A percentile compares a stretch with the other conserved stretches of the same genome.
Evolutionary conservation across 768 basidiomycete species (phyloP).

Genomic region (Dacryopinax primogenitus): DNA sequence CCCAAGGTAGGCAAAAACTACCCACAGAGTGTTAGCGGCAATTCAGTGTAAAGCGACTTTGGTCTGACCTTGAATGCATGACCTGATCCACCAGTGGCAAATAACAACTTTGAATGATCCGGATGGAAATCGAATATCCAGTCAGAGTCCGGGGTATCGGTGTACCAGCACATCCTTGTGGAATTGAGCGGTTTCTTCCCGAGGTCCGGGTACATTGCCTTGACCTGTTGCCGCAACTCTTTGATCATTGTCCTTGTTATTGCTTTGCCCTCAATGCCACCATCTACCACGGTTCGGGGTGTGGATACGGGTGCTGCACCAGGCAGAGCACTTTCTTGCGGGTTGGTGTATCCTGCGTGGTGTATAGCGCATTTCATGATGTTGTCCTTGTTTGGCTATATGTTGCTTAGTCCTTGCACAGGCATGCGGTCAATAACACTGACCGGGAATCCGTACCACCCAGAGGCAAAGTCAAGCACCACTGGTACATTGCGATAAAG

Average conservation of each 20-base stretch:
- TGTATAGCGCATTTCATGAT: conserved; percentile 73
- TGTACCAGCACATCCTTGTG: conserved; percentile 90
- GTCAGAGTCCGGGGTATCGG: conserved; percentile 71
- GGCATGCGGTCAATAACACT: conserved; percentile 20
- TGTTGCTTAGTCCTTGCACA: background rate
- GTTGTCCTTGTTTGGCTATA: conserved; percentile 1
- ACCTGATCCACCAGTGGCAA: conserved; percentile 82
- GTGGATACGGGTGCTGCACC: conserved; percentile 35
- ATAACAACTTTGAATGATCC: conserved; percentile 43
- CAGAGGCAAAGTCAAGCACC: conserved; percentile 55
- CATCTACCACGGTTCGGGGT: conserved; percentile 43
- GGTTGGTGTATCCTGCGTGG: conserved; percentile 48
- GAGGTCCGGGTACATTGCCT: conserved; percentile 60
- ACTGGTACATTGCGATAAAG: conserved; percentile 53
- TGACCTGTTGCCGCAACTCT: conserved; percentile 41
- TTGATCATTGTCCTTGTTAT: conserved; percentile 50
- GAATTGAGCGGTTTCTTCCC: conserved; percentile 53
- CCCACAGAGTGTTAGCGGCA: background rate
- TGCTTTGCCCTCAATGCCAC: conserved; percentile 38
- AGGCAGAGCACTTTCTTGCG: conserved; percentile 7
- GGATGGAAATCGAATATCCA: conserved; percentile 78
- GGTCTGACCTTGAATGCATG: conserved; percentile 66
- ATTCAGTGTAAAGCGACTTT: background rate
- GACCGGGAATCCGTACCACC: conserved; percentile 78
- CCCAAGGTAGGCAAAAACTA: conserved; percentile 86